Evolutionary conservation across 768 basidiomycete genomes (phyloP), one percentile per base, ranked within the genome.

Genomic region (Pisolithus marmoratus): DNA sequence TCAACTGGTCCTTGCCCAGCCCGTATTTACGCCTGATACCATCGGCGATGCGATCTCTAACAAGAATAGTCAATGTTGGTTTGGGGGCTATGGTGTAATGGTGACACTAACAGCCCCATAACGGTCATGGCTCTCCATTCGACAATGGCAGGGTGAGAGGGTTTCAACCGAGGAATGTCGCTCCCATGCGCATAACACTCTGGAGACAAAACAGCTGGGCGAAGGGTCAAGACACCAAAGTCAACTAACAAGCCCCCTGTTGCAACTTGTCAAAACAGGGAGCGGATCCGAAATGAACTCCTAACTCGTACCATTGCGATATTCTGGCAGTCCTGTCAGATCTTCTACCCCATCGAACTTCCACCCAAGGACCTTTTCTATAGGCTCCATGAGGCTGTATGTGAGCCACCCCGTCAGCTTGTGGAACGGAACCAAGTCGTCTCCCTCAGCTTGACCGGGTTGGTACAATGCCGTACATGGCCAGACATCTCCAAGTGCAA

Each of bases 121-220:
- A 99, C 90, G 0, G 95, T 98, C 79, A 99, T 80, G 0, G 94
- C 94, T 50, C 95, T 76, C 94, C 94, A 95, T 70, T 99, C 95
- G 37, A 97, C 83, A 51, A 98, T 85, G 6, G 92, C 92, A 0
- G 92, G 90, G 63, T 94, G 93, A 0, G 87, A 85, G 1, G 92
- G 79, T 14, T 76, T 69, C 22, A 88, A 75, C 38, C 76, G 79
- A 3, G 90, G 85, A 48, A 92, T 74, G 20, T 74, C 73, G 12
- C 27, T 38, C 11, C 19, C 20, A 5, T 56, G 50, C 7, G 80
- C 70, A 19, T 63, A 66, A 0, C 70, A 51, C 55, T 82, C 77
- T n/a, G 76, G 68, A 0, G 80, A 74, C 12, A 94, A 70, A 0
- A 70, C 72, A 20, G 69, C 66, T 0, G 78, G 73, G 54, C 85